Evolutionary conservation across 345 rosid species (phyloP).

Genomic region (Hibiscus tridactylites): DNA sequence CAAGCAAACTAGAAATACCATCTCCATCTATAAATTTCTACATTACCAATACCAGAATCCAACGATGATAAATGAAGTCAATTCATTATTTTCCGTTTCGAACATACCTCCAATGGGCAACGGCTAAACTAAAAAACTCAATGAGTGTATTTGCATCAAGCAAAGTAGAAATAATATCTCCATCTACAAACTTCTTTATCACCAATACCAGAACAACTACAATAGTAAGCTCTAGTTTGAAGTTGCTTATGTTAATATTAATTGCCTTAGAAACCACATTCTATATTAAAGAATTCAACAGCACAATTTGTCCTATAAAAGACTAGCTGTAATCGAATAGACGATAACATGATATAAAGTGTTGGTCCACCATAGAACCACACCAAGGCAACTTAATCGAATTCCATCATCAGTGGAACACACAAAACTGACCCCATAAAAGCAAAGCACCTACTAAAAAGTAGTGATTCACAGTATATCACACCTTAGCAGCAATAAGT

Average conservation of each 20-base stretch:
- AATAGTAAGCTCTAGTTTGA: neutral
- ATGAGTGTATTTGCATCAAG: neutral
- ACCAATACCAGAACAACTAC: neutral
- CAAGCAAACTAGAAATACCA: neutral
- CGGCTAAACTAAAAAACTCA: neutral
- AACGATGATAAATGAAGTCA: neutral
- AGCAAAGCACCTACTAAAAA: neutral
- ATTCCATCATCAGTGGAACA: neutral
- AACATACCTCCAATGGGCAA: neutral
- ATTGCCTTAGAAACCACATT: neutral
- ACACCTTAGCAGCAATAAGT: slow-evolving; percentile 85
- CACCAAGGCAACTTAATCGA: neutral
- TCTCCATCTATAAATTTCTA: neutral
- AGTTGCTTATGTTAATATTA: neutral
- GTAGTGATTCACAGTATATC: slow-evolving; percentile 5
- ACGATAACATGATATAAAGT: neutral
- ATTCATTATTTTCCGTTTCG: neutral
- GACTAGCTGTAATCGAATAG: neutral
- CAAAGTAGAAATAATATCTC: neutral
- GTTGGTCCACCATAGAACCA: neutral
- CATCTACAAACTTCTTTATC: neutral
- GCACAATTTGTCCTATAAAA: neutral
- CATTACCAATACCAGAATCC: neutral
- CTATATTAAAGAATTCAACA: neutral
- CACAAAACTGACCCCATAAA: neutral